These are phyloP conservation scores for Yamadazyma mexicana DNA, from an alignment of 1,139 yeast species.

Conservation along the genomic window DNA sequence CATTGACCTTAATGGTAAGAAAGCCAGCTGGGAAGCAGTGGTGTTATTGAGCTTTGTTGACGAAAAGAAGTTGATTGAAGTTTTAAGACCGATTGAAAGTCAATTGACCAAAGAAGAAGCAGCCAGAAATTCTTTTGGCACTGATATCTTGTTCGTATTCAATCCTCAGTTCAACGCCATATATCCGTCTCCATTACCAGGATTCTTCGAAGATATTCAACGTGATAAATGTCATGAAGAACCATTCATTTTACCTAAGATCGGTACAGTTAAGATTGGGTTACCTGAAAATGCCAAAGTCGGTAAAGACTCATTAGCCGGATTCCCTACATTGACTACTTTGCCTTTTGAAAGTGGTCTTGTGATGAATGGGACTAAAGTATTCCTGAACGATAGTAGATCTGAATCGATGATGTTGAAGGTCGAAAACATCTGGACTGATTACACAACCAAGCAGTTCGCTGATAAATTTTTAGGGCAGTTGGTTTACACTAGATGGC, in stretches of 20 bases:
- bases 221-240: constrained; percentile 75
- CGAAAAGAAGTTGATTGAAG: constrained; percentile 67
- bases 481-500: constrained; percentile 78
- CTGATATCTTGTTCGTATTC: constrained; percentile 62
- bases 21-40: constrained; percentile 98
- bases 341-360: constrained; percentile 58
- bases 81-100: constrained; percentile 64
- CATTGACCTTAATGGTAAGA: constrained; percentile 90
- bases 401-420: constrained; percentile 78
- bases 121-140: constrained; percentile 72
- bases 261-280: constrained; percentile 55
- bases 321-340: constrained; percentile 82
- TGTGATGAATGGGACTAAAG: constrained; percentile 62
- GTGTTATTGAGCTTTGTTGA: constrained; percentile 95
- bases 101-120: constrained; percentile 69
- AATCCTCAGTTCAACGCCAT: constrained; percentile 75
- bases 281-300: constrained; percentile 65
- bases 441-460: constrained; percentile 52
- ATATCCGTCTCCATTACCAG: constrained; percentile 78
- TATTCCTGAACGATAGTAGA: constrained; percentile 83
- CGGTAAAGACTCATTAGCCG: constrained; percentile 76
- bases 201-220: constrained; percentile 73
- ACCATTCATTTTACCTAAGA: constrained; percentile 50
- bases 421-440: constrained; percentile 52
- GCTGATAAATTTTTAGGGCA: constrained; percentile 31